Base-by-base conservation (phyloP, 176 grass and related monocot species). In the Aegilops speltoides region DNA sequence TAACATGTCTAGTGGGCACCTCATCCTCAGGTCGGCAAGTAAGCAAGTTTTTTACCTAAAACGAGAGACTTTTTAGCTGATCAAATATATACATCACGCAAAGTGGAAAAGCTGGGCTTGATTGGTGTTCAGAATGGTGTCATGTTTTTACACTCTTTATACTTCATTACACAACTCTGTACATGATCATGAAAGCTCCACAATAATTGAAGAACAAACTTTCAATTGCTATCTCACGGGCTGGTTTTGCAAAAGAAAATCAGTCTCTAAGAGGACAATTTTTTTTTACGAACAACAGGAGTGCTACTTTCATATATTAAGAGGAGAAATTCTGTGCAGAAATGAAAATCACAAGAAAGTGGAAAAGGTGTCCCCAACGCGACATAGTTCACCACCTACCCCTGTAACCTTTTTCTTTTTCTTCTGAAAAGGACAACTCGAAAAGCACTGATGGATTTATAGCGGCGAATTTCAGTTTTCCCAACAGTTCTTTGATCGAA, bases 41-140 rank as follows among this genome's bases (percentile, higher is more conserved):
- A 62, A 99, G 91, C 90, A 99, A 89, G 90, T 99, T 99, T 90
- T 99, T 99, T 31, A 96, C 97, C 97, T 99, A 86, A 69, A 62
- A 83, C 29, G 15, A 72, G 1, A 72, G 1, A 10, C 28, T 31
- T 60, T 83, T 73, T 61, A 24, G 48, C 28, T 33, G 22, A 28
- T 54, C 9, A 64, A 81, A 86, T 66, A 57, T 31, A 79, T 32
- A 90, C 28, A 54, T 59, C 26, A 22, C 17, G 3, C 13, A 88
- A 76, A 75, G 82, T 76, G 37, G 25, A 6, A 77, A 77, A 40
- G 73, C 2, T 8, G 29, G 43, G 16, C 52, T 48, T 48, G 34
- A 78, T 31, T 78, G 24, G 72, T 56, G 68, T 68, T 66, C 48
- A 79, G 23, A 32, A n/a, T 67, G 12, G 50, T 76, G 73, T 32